These are phyloP conservation scores for Tetrastigma voinierianum DNA, from an alignment of 164 flowering plant genomes.

Conservation along the genomic window DNA sequence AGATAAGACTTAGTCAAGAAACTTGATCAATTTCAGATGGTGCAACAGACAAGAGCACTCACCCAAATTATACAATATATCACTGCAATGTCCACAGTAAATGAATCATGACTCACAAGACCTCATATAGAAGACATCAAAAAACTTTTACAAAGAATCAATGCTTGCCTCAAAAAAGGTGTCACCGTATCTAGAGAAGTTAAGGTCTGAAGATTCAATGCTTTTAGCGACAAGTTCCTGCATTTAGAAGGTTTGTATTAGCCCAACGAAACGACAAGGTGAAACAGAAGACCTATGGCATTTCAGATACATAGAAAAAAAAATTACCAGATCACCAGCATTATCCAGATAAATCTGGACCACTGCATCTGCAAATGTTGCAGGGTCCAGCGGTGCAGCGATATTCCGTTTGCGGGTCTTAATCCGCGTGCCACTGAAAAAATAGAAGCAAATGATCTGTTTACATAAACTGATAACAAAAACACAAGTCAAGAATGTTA, in stretches of 20 bases:
- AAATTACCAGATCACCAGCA: constrained; percentile 97
- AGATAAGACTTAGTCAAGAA: no score
- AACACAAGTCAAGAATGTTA: neutral
- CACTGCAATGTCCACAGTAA: neutral
- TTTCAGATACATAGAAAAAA: neutral
- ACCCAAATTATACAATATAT: neutral
- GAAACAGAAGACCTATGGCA: neutral
- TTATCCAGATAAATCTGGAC: constrained; percentile 99
- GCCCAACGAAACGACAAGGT: neutral
- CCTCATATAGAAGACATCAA: neutral
- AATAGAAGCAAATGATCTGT: neutral
- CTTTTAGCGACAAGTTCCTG: constrained; percentile 92
- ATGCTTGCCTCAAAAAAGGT: constrained; percentile 87
- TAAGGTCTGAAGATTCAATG: constrained; percentile 85
- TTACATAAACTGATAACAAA: neutral
- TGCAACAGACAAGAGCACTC: neutral
- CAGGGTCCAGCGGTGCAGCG: constrained; percentile 99
- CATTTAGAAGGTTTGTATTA: neutral
- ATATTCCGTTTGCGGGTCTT: constrained; percentile 99
- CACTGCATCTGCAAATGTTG: constrained; percentile 99
- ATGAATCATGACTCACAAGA: neutral
- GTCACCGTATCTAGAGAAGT: constrained; percentile 97
- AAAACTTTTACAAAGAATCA: neutral
- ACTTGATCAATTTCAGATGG: no score
- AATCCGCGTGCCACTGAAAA: constrained; percentile 97